Base-by-base conservation (phyloP, 306 rosid species). In the Biancaea sappan region DNA sequence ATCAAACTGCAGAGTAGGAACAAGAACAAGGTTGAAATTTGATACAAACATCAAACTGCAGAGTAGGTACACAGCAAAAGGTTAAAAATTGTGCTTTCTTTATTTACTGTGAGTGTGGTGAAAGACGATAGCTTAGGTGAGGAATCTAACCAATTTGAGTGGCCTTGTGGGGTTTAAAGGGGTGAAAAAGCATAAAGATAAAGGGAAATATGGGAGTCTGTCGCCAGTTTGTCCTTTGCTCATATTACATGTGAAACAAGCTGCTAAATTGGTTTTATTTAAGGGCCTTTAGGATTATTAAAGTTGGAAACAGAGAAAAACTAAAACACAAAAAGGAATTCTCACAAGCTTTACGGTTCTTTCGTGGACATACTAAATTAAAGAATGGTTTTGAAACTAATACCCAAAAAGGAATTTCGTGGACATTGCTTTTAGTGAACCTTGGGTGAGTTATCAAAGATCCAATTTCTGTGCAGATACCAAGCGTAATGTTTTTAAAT, bases 121-220 rank as follows among this genome's bases (percentile, higher is more conserved):
- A 48, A 56, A 46, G 70, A 26, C 1, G 73, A 29, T 19, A 32
- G 56, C 34, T 2, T 63, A n/a, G 22, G n/a, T 21, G 63, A 80
- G 74, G 81, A 63, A 71, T 64, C 51, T n/a, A 37, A 12, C 32
- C 48, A 64, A 40, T 69, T 60, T 50, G 41, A 44, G 69, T 70
- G 63, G 9, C 53, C 56, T 28, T 63, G 77, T 75, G 81, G 80
- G 57, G 46, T 63, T 75, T 69, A 10, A 43, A 75, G 47, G 40
- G 73, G 37, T 53, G 22, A 52, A 28, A 25, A 29, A 16, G 69
- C 73, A 40, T 40, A 31, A 80, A 68, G 19, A 16, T 41, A 6
- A 51, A 4, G 26, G 35, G 18, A 25, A 54, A 54, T 52, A 48
- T 71, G 80, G 77, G 73, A 62, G 51, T 79, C 40, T 67, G 9